Evolutionary conservation across 768 basidiomycete genomes (phyloP), one percentile per base, ranked within the genome.

Genomic region (Suillus spraguei): DNA sequence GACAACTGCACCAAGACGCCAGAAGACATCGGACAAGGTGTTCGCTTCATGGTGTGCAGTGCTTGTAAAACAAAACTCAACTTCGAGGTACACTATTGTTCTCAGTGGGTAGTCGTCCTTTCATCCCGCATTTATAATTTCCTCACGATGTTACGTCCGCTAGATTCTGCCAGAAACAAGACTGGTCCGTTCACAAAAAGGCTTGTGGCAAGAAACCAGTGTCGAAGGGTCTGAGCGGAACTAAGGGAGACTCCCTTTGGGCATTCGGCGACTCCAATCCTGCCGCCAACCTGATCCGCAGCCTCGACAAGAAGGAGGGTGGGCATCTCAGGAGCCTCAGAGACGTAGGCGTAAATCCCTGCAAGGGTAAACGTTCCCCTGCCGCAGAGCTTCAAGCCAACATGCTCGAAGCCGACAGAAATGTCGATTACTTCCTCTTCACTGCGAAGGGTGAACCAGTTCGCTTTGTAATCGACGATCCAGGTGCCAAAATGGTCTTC

Each of bases 21-120:
- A n/a, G 64, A 60, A 22, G 69, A 70, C 22, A 62, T 68, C 47
- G 66, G 65, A 5, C 54, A 42, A 13, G 49, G 61, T 52, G n/a
- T 38, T 17, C 66, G 66, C 24, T 71, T 68, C 59, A 70, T 68
- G 69, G n/a, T 68, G 47, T 71, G 70, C 62, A 64, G 70, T 22
- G 41, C 42, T 28, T 70, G 69, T 59, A 71, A 68, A 50, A 1
- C 61, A 32, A 68, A 70, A 50, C 64, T 68, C 6, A 38, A 62
- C 17, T 68, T 71, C 38, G 24, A 41, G 16, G 52, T 70, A 5
- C 62, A 70, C 55, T 70, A 68, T 64, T 71, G 70, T 61, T 70
- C 70, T 20, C 60, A 53, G 69, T 53, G 20, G 4, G 50, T 47
- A 56, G 14, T 35, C 14, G 20, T 24, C 11, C n/a, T 63, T 14